Base-by-base conservation (phyloP, 108 stramenopile species). In the Fragilaria crotonensis region DNA sequence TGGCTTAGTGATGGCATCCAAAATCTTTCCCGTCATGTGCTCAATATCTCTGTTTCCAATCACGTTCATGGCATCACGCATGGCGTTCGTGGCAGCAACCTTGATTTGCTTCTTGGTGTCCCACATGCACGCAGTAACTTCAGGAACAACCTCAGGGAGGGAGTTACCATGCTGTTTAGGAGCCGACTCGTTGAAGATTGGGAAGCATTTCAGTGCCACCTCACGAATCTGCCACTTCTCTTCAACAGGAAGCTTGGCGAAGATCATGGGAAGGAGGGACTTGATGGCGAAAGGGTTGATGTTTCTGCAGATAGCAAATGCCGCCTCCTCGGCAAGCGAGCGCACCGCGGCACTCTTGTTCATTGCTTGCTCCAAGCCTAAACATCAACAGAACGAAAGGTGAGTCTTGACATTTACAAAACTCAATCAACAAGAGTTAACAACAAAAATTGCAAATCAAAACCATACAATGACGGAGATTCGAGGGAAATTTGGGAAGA, bases 1-100 rank as follows among this genome's bases (percentile, higher is more conserved):
- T 27, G 95, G 95, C 75, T 90, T 93, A 61, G 94, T 83, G 73
- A 96, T 93, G 61, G 94, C 91, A 33, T 71, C 80, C 32, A 96
- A 67, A 68, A 98, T 96, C 68, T 96, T 90, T 22, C 58, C 81
- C 14, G 94, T 94, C 96, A 97, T 96, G 84, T 96, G 96, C 75
- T 97, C 97, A 59, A 98, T 96, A 79, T 98, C 97, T 57, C 89
- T 85, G 93, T 98, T 98, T 48, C 97, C 97, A 63, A 96, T 95
- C 44, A 98, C 93, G 22, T 92, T 85, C 58, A 92, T 75, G 5
- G 94, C 88, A 22, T 70, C 70, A 25, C 83, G 71, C 97, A 98
- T 97, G 64, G 96, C 90, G 1, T 59, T 73, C 31, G 85, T 94
- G 53, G 96, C 90, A 19, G 97, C 96, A 33, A 67, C 77, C 85